Conservation (phyloP, 441 rosid species). For the Eruca vesicaria region DNA sequence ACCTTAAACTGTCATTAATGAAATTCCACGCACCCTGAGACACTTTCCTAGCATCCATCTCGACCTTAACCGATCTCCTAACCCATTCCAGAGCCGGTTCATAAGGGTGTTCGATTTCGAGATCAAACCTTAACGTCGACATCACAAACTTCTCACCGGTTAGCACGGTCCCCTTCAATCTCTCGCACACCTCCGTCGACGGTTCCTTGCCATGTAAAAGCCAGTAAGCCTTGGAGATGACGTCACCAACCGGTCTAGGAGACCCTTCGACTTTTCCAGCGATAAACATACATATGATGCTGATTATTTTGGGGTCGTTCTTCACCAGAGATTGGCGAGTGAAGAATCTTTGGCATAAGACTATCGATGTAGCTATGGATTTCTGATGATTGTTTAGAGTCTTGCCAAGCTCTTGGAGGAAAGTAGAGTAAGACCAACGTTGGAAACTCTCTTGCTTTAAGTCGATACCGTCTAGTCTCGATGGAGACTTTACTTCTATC, state of each 20-base stretch:
- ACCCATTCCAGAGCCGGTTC: neutral
- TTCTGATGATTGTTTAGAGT: neutral
- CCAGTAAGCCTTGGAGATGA: neutral
- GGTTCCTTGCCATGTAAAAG: neutral
- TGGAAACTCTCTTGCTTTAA: slow-evolving; percentile 8
- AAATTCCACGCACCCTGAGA: slow-evolving; percentile 11
- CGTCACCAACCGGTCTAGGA: neutral
- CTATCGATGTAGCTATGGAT: neutral
- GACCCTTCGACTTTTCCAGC: slow-evolving; percentile 16
- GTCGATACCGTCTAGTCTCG: slow-evolving; percentile 9
- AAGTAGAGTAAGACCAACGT: slow-evolving; percentile 21
- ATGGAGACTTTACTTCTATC: slow-evolving; percentile 3
- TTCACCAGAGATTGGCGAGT: slow-evolving; percentile 1
- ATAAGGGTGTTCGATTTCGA: slow-evolving; percentile 13
- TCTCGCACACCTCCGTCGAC: neutral
- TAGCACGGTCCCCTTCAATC: neutral
- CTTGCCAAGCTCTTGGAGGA: slow-evolving; percentile 17
- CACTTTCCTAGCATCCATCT: neutral
- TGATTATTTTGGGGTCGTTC: slow-evolving; percentile 3
- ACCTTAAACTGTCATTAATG: slow-evolving; percentile 2
- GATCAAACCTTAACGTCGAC: slow-evolving; percentile 17
- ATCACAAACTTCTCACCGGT: slow-evolving; percentile 14
- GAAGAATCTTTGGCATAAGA: neutral
- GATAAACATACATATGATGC: slow-evolving; percentile 8
- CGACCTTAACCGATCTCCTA: neutral